A percentile compares a stretch with the other conserved stretches of the same genome.
These are phyloP conservation scores for Paraconiothyrium brasiliense DNA, from an alignment of 2,329 filamentous ascomycete species.

Conservation along the genomic window DNA sequence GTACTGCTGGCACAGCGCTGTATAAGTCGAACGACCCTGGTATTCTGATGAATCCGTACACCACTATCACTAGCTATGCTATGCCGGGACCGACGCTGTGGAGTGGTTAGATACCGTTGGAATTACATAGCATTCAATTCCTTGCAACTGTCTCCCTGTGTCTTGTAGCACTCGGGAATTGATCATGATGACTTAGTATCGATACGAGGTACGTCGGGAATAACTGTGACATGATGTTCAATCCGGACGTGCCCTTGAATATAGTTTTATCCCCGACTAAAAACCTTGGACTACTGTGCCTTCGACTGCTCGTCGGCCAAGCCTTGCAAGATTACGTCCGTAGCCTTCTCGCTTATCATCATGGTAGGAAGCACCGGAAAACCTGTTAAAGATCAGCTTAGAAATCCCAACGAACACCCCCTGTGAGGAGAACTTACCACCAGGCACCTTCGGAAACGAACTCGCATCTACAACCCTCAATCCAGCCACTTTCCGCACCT, in stretches of 20 bases:
- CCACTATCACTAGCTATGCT: slow-evolving; percentile 36
- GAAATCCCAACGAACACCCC: background rate
- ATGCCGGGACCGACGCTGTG: slow-evolving; percentile 40
- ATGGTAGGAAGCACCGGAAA: slow-evolving; percentile 20
- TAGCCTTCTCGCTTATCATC: slow-evolving; percentile 62
- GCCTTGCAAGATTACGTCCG: slow-evolving; percentile 57
- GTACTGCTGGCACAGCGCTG: slow-evolving; percentile 59
- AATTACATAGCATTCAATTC: background rate
- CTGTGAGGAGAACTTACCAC: slow-evolving; percentile 39
- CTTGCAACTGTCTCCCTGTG: too few relatives aligned
- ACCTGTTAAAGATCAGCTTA: slow-evolving; percentile 9
- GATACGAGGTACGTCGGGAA: background rate
- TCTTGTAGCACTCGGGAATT: too few relatives aligned
- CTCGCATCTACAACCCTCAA: slow-evolving; percentile 34
- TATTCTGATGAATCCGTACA: slow-evolving; percentile 50
- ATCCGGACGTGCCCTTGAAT: background rate
- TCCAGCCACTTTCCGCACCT: slow-evolving; percentile 23
- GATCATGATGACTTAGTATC: background rate
- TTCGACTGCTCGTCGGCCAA: slow-evolving; percentile 2
- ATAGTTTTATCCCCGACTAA: background rate
- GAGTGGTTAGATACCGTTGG: background rate
- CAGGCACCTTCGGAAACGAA: slow-evolving; percentile 50
- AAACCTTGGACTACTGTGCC: background rate
- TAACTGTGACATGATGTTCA: background rate
- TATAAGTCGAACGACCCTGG: slow-evolving; percentile 46